Evolutionary conservation across 176 grass and related monocot species (phyloP), one percentile per base, ranked within the genome.

Genomic region (Secale cereale): DNA sequence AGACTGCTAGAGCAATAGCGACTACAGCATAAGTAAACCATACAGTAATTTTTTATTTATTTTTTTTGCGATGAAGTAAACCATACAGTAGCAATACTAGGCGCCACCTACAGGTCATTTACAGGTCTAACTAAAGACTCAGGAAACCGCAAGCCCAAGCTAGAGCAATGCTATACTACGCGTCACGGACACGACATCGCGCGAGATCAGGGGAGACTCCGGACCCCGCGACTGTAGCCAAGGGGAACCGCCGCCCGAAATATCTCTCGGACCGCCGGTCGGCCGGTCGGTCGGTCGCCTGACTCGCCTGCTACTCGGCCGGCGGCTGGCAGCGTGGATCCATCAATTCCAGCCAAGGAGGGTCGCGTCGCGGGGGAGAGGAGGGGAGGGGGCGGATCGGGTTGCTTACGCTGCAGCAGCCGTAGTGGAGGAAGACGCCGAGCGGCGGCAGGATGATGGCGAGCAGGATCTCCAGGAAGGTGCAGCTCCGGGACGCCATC

Each of bases 391-490:
- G 20, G n/a, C n/a, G n/a, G 6, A 1, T 0, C 0, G 26, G 4
- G 2, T 14, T 15, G 31, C 81, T 65, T 93, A 97, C 95, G 57
- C 88, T 94, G 87, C 95, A 97, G 86, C 92, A 94, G 14, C 92
- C 92, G 46, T 85, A 94, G 69, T 52, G 92, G 87, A 94, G 87
- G 89, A 91, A 97, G 83, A 97, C 95, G 87, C 92, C 95, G 60
- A 97, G 90, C 10, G 92, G 95, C 36, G 95, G 95, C 9, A 94
- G 95, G 64, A 97, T 0, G 88, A 97, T 88, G 70, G 95, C 95
- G 78, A 94, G 73, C 12, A 97, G 88, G 87, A 97, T 97, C 92
- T 94, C 95, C 1, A 97, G 79, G 78, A 97, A 90, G 36, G 45
- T 52, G 79, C 92, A 97, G 85, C 95, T 88, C 8, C 56, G n/a